phyloP scores from a whole-genome alignment of 768 basidiomycete species.

The Leccinum uliginosum region DNA sequence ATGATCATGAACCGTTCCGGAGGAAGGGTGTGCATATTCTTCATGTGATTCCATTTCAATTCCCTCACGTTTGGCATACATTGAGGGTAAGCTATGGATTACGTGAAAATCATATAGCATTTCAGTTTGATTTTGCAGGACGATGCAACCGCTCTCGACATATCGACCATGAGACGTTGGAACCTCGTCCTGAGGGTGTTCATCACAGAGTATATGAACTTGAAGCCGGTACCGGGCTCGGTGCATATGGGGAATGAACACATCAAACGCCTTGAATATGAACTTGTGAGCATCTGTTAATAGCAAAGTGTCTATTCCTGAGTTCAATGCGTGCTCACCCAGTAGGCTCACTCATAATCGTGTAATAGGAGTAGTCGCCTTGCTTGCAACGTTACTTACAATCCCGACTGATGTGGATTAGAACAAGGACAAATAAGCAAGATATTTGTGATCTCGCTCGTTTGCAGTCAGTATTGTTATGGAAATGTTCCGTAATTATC shows the following conservation, averaged over 20 bases:
- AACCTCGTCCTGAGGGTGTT: conserved; percentile 84
- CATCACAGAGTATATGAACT: conserved; percentile 82
- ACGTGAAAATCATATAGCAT: neutral
- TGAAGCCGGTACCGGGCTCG: conserved; percentile 47
- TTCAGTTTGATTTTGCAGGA: conserved; percentile 50
- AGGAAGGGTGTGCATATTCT: conserved; percentile 77
- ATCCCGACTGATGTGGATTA: no score
- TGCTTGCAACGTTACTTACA: no score
- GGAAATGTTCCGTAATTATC: no score
- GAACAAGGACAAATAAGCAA: no score
- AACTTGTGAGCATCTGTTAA: conserved; percentile 40
- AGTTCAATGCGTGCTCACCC: conserved; percentile 4
- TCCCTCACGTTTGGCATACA: conserved; percentile 89
- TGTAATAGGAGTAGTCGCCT: neutral
- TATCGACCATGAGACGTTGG: conserved; percentile 86
- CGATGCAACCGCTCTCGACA: conserved; percentile 80
- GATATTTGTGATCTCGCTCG: no score
- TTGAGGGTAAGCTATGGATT: conserved; percentile 46
- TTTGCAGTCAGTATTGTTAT: no score
- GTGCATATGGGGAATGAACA: conserved; percentile 19
- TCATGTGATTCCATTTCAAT: conserved; percentile 86
- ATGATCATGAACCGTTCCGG: conserved; percentile 94
- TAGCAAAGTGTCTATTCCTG: neutral
- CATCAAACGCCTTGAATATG: conserved; percentile 37
- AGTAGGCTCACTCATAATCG: conserved; percentile 18